Percentiles rank a stretch among this genome's conserved stretches.
Conservation (phyloP, 2,329 filamentous ascomycete genomes). For the Diplodia mutila region DNA sequence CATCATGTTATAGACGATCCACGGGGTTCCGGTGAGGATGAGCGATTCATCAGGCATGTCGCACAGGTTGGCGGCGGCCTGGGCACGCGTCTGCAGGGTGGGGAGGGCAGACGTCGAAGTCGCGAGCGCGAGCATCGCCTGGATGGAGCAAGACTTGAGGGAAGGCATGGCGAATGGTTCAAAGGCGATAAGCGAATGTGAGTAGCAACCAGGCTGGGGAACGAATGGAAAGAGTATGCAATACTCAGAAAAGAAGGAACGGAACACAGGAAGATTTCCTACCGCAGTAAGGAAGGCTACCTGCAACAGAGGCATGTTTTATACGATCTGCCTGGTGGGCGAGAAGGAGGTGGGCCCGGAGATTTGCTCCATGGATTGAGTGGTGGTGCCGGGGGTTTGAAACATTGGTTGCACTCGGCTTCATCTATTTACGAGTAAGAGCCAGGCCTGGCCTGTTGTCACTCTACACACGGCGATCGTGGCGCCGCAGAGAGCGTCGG, state of each 20-base stretch:
- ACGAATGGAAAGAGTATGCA: conserved; percentile 21
- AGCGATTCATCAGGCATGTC: conserved; percentile 26
- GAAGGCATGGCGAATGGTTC: conserved; percentile 17
- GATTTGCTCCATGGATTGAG: conserved; percentile 17
- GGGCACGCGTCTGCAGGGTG: conserved; percentile 23
- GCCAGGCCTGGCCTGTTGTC: conserved; percentile 5
- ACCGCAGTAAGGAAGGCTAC: neutral
- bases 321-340: conserved; percentile 3
- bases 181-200: neutral
- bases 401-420: conserved; percentile 18
- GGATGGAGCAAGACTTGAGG: conserved; percentile 14
- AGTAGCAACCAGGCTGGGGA: conserved; percentile 3
- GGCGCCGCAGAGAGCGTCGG: neutral
- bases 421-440: conserved; percentile 9
- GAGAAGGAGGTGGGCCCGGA: conserved; percentile 10
- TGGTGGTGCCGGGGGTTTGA: conserved; percentile 11
- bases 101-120: conserved; percentile 22
- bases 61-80: conserved; percentile 28
- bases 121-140: conserved; percentile 27
- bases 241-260: conserved; percentile 1
- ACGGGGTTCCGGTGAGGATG: conserved; percentile 46
- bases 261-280: neutral
- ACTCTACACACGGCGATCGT: neutral
- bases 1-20: conserved; percentile 53
- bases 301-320: neutral